A percentile compares a stretch with the other conserved stretches of the same genome.
Evolutionary conservation across 2,329 filamentous ascomycete species (phyloP).

Genomic region (Paecilomyces sp.): DNA sequence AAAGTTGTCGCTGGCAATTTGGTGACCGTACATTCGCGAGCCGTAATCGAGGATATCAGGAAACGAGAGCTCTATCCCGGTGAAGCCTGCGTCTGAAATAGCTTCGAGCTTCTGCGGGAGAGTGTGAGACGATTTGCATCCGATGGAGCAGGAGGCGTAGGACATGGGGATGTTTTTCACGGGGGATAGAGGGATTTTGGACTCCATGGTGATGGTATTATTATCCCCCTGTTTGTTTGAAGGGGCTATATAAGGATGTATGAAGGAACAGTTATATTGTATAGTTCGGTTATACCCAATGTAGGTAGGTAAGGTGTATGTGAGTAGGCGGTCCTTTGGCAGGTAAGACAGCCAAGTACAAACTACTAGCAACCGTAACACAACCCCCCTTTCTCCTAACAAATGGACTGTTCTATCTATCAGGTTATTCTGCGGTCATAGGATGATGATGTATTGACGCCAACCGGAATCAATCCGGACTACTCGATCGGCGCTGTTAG

Average conservation of each 20-base stretch:
- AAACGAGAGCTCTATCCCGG: conserved; percentile 66
- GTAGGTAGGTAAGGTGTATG: too few relatives aligned
- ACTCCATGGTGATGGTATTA: conserved; percentile 1
- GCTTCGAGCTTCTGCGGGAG: conserved; percentile 33
- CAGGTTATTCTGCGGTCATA: background rate
- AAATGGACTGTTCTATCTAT: background rate
- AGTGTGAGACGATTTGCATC: conserved; percentile 23
- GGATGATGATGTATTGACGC: conserved; percentile 2
- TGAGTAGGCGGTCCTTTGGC: too few relatives aligned
- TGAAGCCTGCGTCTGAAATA: conserved; percentile 40
- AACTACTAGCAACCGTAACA: background rate
- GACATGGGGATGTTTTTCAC: conserved; percentile 26
- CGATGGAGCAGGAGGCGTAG: conserved; percentile 39
- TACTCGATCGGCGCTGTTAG: background rate
- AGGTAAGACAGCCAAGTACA: too few relatives aligned
- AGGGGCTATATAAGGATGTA: too few relatives aligned
- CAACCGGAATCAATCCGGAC: background rate
- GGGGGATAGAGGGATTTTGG: conserved; percentile 7
- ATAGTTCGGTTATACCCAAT: too few relatives aligned
- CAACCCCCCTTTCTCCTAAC: background rate
- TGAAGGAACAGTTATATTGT: too few relatives aligned
- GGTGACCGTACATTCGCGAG: conserved; percentile 40
- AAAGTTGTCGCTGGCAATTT: conserved; percentile 54
- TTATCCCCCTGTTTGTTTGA: too few relatives aligned
- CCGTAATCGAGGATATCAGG: conserved; percentile 63